These are phyloP conservation scores for Fraxinus sp. DNA, from an alignment of 305 asterid species.

Conservation along the genomic window DNA sequence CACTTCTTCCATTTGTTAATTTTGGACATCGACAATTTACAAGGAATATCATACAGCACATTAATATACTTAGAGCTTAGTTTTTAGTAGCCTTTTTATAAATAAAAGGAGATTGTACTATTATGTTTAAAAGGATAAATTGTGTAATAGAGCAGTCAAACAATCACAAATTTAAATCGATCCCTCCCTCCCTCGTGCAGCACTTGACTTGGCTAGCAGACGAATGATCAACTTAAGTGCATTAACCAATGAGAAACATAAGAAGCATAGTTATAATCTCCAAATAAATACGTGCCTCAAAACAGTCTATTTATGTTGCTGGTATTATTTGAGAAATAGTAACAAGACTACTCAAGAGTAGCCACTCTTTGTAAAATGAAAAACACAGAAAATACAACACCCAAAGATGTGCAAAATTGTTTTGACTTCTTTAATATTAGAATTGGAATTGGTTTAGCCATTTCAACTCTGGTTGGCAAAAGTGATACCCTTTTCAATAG, in stretches of 20 bases:
- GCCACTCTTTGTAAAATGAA: background rate
- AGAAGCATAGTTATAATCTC: background rate
- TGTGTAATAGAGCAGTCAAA: no score
- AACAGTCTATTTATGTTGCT: background rate
- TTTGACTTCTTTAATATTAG: background rate
- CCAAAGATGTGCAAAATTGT: conserved; percentile 20
- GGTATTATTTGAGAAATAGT: background rate
- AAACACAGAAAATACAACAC: conserved; percentile 9
- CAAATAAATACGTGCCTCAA: background rate
- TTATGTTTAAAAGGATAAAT: no score
- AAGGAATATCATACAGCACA: no score
- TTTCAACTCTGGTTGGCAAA: conserved; percentile 53
- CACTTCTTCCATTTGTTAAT: no score
- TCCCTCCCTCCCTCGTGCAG: no score
- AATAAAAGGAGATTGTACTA: no score
- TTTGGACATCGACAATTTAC: no score
- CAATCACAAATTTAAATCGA: no score
- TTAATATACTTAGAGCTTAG: no score
- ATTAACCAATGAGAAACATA: background rate
- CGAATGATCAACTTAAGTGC: background rate
- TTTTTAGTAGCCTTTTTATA: no score
- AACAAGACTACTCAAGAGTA: background rate
- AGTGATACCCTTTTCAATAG: conserved; percentile 83
- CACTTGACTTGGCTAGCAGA: background rate
- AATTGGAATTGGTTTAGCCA: background rate